Base-by-base conservation (phyloP, 345 rosid species). In the Boechera divaricarpa region DNA sequence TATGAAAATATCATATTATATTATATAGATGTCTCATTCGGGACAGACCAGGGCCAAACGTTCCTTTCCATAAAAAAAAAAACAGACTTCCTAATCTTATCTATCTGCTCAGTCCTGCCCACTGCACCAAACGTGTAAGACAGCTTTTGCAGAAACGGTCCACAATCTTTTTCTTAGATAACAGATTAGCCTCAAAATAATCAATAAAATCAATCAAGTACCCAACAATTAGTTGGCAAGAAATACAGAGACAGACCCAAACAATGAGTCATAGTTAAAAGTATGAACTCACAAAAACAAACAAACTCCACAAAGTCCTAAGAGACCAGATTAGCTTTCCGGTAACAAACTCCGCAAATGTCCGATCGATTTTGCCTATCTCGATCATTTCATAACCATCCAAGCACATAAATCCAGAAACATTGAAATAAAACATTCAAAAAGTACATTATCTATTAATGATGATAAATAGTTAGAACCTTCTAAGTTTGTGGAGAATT, bases 381-480 rank as follows among this genome's bases (percentile, higher is more conserved):
- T 64, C 55, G 15, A 64, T 45, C 69, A 64, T 64, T 44, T 47
- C 55, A 47, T 32, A 64, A 52, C 31, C 31, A 52, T 52, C 12
- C 56, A 52, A 52, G 26, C 56, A 52, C 56, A 52, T 31, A 52
- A 58, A 58, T 33, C 42, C 28, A 13, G 9, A 51, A 57, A 58
- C 26, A 33, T 7, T 15, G 42, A 32, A 58, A 33, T 33, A 24
- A 12, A 11, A 51, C 63, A 74, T 54, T 7, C 36, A 6, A 54
- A 21, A 54, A 44, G 57, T 74, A 54, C 56, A 74, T 64, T 12
- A 31, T 63, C 70, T 54, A 52, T 54, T 61, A 51, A 63, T 39
- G 69, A 63, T 29, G 36, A 72, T 62, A 65, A 65, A 65, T 74
- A 74, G 78, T 75, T 75, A 75, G 78, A 62, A 66, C 57, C 66